Conservation (phyloP, 106 monocot species). For the Dendrobium chrysotoxum region DNA sequence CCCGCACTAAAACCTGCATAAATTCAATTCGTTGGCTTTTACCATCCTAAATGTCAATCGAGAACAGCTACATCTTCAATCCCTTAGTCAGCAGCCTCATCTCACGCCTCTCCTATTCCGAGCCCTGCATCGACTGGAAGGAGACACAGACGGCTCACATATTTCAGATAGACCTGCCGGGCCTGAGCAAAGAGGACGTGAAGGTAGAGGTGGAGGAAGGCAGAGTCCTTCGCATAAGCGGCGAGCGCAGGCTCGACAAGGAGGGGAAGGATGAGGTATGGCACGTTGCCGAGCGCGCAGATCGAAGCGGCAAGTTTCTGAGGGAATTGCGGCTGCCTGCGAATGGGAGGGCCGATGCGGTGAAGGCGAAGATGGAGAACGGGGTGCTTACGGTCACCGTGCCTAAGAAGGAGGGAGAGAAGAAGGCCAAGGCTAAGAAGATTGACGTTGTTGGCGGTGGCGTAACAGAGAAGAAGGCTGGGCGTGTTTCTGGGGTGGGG, state of each 20-base stretch:
- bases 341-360: conserved; percentile 39
- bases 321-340: conserved; percentile 66
- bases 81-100: no score
- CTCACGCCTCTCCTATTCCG: no score
- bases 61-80: no score
- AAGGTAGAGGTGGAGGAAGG: conserved; percentile 56
- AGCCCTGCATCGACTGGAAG: conserved; percentile 45
- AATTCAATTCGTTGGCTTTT: no score
- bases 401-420: conserved; percentile 47
- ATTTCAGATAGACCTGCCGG: conserved; percentile 68
- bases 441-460: conserved; percentile 43
- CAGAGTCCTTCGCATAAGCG: conserved; percentile 50
- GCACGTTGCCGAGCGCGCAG: conserved; percentile 50
- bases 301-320: conserved; percentile 43
- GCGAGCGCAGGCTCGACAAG: conserved; percentile 54
- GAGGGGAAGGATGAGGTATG: conserved; percentile 52
- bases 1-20: no score
- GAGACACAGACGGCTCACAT: conserved; percentile 58
- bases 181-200: conserved; percentile 53
- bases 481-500: neutral
- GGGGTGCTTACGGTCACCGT: conserved; percentile 42
- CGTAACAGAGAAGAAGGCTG: neutral
- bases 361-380: conserved; percentile 34
- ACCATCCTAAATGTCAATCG: no score
- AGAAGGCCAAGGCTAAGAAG: conserved; percentile 36